These are phyloP conservation scores for Phytophthora ohioensis DNA, from an alignment of 352 stramenopile genomes.

Conservation along the genomic window DNA sequence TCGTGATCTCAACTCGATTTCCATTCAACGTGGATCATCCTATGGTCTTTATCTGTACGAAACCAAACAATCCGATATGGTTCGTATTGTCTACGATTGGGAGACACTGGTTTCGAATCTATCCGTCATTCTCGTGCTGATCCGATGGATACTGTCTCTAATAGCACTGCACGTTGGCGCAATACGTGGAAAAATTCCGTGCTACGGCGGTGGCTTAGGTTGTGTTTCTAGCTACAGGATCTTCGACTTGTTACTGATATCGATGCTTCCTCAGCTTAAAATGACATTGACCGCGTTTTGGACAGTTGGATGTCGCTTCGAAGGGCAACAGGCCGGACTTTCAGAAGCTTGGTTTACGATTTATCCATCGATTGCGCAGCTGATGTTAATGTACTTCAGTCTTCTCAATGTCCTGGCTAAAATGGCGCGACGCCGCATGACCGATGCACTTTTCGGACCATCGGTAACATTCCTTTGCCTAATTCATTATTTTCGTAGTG, in stretches of 20 bases:
- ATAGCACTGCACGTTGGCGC: constrained; percentile 28
- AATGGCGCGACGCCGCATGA: constrained; percentile 13
- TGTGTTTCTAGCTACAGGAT: constrained; percentile 29
- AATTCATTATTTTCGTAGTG: constrained; percentile 17
- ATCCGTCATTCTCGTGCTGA: constrained; percentile 33
- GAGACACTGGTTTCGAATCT: constrained; percentile 44
- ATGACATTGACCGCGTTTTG: constrained; percentile 42
- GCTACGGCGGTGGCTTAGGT: constrained; percentile 30
- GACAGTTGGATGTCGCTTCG: constrained; percentile 44
- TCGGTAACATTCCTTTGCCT: constrained; percentile 8
- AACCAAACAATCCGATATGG: neutral
- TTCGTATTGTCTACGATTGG: constrained; percentile 39
- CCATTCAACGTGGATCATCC: constrained; percentile 26
- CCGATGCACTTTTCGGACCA: constrained; percentile 14
- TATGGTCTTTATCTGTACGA: constrained; percentile 43
- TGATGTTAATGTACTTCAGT: constrained; percentile 38
- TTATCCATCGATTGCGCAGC: constrained; percentile 34
- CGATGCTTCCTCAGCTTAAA: constrained; percentile 46
- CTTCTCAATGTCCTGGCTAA: constrained; percentile 36
- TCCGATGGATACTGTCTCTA: constrained; percentile 43
- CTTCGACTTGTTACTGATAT: constrained; percentile 43
- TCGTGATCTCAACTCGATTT: constrained; percentile 20
- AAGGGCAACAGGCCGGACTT: constrained; percentile 46
- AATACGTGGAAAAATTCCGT: constrained; percentile 2
- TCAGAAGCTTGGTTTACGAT: constrained; percentile 39